phyloP scores from a whole-genome alignment of 805 yeast species.

The Millerozyma miso region DNA sequence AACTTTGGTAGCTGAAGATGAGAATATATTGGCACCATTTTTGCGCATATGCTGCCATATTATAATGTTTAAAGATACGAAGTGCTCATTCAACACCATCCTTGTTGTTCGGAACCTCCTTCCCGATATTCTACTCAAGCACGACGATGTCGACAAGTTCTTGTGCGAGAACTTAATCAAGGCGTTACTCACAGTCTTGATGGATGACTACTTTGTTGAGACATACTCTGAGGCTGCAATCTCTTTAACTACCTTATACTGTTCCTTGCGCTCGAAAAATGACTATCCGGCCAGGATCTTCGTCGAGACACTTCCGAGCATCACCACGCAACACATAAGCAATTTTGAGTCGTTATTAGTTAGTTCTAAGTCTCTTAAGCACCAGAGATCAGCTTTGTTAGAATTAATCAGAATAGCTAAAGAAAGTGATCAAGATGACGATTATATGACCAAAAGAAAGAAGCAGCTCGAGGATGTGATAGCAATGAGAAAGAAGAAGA shows the following conservation, averaged over 20 bases:
- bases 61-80: constrained; percentile 79
- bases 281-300: constrained; percentile 63
- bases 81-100: constrained; percentile 89
- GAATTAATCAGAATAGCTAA: constrained; percentile 69
- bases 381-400: constrained; percentile 74
- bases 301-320: constrained; percentile 50
- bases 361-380: constrained; percentile 64
- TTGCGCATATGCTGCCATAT: constrained; percentile 71
- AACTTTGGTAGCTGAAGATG: constrained; percentile 58
- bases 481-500: constrained; percentile 46
- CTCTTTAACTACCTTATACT: constrained; percentile 74
- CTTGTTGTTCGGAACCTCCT: constrained; percentile 72
- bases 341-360: constrained; percentile 62
- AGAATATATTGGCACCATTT: constrained; percentile 71
- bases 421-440: constrained; percentile 27
- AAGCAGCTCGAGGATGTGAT: constrained; percentile 49
- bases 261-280: constrained; percentile 65
- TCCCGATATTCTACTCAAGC: constrained; percentile 61
- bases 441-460: constrained; percentile 45
- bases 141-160: constrained; percentile 71
- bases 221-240: constrained; percentile 91
- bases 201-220: constrained; percentile 75
- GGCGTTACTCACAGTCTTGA: constrained; percentile 61
- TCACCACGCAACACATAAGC: constrained; percentile 52
- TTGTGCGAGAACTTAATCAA: constrained; percentile 64